These are phyloP conservation scores for Fusarium graminum DNA, from an alignment of 2,329 filamentous ascomycete species.

Conservation along the genomic window DNA sequence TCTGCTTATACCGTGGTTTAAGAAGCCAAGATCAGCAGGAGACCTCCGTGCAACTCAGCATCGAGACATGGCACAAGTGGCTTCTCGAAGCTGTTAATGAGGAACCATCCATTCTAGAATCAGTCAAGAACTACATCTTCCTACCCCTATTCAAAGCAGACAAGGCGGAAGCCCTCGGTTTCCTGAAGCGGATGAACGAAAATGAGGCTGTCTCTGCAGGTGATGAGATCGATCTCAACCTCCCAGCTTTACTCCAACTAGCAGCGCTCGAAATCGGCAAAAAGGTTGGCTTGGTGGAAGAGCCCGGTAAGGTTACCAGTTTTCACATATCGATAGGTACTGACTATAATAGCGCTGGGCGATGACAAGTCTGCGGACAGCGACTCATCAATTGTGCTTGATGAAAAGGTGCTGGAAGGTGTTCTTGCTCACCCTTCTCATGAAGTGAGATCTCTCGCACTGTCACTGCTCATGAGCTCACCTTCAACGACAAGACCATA, in stretches of 20 bases:
- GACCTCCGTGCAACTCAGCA: constrained; percentile 49
- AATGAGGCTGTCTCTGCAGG: constrained; percentile 62
- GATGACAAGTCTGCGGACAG: constrained; percentile 35
- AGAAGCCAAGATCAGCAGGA: constrained; percentile 49
- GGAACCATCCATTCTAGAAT: constrained; percentile 68
- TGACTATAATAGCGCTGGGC: constrained; percentile 50
- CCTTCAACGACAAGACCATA: constrained; percentile 81
- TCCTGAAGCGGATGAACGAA: constrained; percentile 70
- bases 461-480: constrained; percentile 84
- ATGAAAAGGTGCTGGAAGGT: constrained; percentile 62
- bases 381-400: constrained; percentile 52
- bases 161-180: constrained; percentile 64
- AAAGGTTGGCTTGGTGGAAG: constrained; percentile 76
- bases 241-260: constrained; percentile 71
- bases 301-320: constrained; percentile 64
- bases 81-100: constrained; percentile 64
- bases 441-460: constrained; percentile 80
- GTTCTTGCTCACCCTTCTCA: constrained; percentile 69
- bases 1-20: constrained; percentile 66
- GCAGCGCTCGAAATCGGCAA: constrained; percentile 79
- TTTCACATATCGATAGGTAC: neutral
- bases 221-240: constrained; percentile 61
- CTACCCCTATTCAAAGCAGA: constrained; percentile 72
- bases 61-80: constrained; percentile 68
- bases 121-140: constrained; percentile 74